Conservation (phyloP, 768 basidiomycete species). For the Grammothele lineata region DNA sequence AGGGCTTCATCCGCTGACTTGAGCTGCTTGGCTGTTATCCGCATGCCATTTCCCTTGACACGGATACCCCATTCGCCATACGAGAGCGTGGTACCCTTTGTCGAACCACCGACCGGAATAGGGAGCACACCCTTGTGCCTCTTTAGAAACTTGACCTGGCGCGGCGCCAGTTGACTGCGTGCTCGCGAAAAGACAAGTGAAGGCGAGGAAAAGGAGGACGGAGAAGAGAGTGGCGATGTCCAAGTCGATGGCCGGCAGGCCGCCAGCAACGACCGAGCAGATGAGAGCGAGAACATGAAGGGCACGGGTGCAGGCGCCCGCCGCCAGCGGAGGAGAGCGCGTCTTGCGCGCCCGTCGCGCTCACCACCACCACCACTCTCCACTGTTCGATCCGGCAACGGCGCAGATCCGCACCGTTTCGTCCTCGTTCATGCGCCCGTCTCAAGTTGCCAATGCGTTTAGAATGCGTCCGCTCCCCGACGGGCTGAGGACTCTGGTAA, state of each 20-base stretch:
- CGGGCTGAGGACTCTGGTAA: too few species aligned
- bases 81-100: conserved; percentile 87
- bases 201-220: conserved; percentile 2
- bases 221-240: conserved; percentile 6
- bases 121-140: conserved; percentile 89
- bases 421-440: too few species aligned
- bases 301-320: too few species aligned
- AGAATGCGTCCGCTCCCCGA: too few species aligned
- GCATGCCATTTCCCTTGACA: conserved; percentile 75
- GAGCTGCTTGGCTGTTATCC: conserved; percentile 88
- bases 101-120: conserved; percentile 85
- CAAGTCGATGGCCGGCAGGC: conserved; percentile 20
- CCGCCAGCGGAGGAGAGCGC: too few species aligned
- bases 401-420: too few species aligned
- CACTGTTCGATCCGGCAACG: too few species aligned
- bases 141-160: conserved; percentile 77
- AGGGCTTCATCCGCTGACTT: conserved; percentile 83
- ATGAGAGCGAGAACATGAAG: conserved; percentile 27
- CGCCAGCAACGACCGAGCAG: conserved; percentile 26
- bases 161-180: conserved; percentile 68
- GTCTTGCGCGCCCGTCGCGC: too few species aligned
- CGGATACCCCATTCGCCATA: conserved; percentile 92
- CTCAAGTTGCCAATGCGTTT: too few species aligned
- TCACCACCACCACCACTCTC: too few species aligned
- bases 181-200: conserved; percentile 23